Conservation (phyloP, 1,139 yeast genomes). For the Pichia norvegensis region DNA sequence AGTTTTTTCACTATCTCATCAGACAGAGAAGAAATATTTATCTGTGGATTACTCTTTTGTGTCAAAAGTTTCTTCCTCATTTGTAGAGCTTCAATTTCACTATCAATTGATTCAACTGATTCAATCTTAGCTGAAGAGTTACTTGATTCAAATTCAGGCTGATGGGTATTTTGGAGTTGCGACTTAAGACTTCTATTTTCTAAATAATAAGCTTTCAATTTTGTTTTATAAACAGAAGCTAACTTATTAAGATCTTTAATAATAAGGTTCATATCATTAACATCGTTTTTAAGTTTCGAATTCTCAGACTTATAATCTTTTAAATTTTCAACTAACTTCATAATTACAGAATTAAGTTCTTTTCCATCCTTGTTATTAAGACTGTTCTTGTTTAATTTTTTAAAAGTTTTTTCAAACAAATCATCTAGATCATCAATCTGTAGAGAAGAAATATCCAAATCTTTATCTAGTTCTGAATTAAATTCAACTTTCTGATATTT, state of each 20-base stretch:
- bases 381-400: conserved; percentile 17
- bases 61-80: conserved; percentile 11
- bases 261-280: conserved; percentile 4
- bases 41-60: neutral
- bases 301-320: conserved; percentile 15
- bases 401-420: conserved; percentile 21
- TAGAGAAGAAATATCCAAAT: conserved; percentile 14
- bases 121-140: neutral
- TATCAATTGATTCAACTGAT: conserved; percentile 10
- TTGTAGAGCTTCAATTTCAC: conserved; percentile 14
- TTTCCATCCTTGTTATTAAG: conserved; percentile 10
- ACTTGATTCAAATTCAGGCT: neutral
- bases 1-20: conserved; percentile 10
- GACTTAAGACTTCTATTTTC: conserved; percentile 14
- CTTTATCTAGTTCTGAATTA: neutral
- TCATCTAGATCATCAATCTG: conserved; percentile 18
- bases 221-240: conserved; percentile 14
- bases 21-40: conserved; percentile 2
- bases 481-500: neutral
- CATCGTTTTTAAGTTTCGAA: conserved; percentile 6
- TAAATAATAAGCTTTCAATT: conserved; percentile 15
- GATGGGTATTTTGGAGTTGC: conserved; percentile 1
- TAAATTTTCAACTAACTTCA: conserved; percentile 18
- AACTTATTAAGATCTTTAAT: conserved; percentile 11
- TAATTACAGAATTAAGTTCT: conserved; percentile 14